Conservation (phyloP, 1,139 yeast genomes). For the Meyerozyma smithsonii region DNA sequence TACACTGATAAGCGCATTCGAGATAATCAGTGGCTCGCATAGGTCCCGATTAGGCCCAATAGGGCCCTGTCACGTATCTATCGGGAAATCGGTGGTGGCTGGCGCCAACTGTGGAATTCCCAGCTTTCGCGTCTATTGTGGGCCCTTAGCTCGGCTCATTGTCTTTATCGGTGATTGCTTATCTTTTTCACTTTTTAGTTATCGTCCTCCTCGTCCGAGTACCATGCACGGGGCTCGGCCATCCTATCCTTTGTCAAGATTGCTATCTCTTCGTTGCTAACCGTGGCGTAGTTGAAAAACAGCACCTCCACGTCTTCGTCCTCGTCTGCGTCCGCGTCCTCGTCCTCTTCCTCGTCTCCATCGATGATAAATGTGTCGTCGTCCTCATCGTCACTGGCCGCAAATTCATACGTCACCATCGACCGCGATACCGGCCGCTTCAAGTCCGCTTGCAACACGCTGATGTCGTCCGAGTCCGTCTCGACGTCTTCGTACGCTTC, state of each 20-base stretch:
- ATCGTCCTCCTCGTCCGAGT: constrained; percentile 13
- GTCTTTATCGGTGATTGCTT: too few relatives aligned
- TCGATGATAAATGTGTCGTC: constrained; percentile 24
- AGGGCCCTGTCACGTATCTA: not conserved
- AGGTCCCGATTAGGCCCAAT: not conserved
- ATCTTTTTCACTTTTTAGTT: not conserved
- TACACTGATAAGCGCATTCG: not conserved
- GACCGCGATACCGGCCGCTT: constrained; percentile 6
- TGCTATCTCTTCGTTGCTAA: constrained; percentile 10
- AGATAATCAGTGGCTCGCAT: not conserved
- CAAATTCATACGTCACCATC: constrained; percentile 12
- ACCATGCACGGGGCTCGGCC: constrained; percentile 13
- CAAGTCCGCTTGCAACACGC: constrained; percentile 6
- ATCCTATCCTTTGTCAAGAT: constrained; percentile 10
- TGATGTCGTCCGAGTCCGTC: constrained; percentile 12
- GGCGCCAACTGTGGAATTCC: not conserved
- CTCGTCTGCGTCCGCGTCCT: too few relatives aligned
- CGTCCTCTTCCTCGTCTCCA: too few relatives aligned
- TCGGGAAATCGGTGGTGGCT: not conserved
- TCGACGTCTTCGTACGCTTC: constrained; percentile 13
- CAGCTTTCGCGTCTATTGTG: not conserved
- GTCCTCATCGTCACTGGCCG: constrained; percentile 20
- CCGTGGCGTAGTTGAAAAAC: not conserved
- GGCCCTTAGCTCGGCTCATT: not conserved
- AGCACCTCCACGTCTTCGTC: constrained; percentile 15